These are phyloP conservation scores for Pezicula carpinea DNA, from an alignment of 2,329 filamentous ascomycete genomes.

Conservation along the genomic window DNA sequence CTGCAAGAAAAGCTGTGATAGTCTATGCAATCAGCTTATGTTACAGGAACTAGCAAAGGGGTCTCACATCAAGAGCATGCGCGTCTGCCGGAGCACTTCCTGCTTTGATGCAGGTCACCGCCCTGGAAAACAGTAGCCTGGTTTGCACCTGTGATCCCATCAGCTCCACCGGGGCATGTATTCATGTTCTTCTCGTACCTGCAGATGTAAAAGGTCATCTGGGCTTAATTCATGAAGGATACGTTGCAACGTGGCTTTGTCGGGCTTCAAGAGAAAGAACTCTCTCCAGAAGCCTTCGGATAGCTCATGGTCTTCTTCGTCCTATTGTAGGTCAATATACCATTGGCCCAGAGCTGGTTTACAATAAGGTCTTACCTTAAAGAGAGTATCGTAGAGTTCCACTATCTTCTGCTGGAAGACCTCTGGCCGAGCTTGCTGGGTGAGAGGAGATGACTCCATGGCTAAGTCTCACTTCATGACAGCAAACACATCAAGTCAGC, in stretches of 20 bases:
- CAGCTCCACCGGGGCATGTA: slow-evolving; percentile 1
- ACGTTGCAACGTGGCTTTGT: slow-evolving; percentile 61
- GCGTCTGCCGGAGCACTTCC: slow-evolving; percentile 59
- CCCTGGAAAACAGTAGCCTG: slow-evolving; percentile 66
- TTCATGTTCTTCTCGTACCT: slow-evolving; percentile 48
- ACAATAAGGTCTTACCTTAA: slow-evolving; percentile 52
- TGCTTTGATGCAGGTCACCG: slow-evolving; percentile 63
- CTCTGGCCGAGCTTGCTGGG: slow-evolving; percentile 84
- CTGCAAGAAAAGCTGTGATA: slow-evolving; percentile 79
- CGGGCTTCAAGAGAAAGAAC: slow-evolving; percentile 86
- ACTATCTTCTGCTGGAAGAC: slow-evolving; percentile 93
- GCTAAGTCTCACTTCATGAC: slow-evolving; percentile 18
- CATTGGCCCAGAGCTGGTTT: background rate
- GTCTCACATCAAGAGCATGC: slow-evolving; percentile 78
- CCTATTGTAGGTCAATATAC: slow-evolving; percentile 23
- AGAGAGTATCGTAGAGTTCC: slow-evolving; percentile 79
- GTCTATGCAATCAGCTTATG: slow-evolving; percentile 59
- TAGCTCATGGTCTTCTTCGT: slow-evolving; percentile 63
- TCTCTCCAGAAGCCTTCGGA: slow-evolving; percentile 94
- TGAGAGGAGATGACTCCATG: slow-evolving; percentile 91
- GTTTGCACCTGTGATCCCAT: slow-evolving; percentile 25
- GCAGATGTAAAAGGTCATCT: slow-evolving; percentile 70
- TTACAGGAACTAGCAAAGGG: slow-evolving; percentile 5
- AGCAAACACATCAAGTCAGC: slow-evolving; percentile 7
- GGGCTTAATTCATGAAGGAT: slow-evolving; percentile 68